Evolutionary conservation across 352 stramenopile genomes (phyloP).

Genomic region (Halophytophthora polymorphica): DNA sequence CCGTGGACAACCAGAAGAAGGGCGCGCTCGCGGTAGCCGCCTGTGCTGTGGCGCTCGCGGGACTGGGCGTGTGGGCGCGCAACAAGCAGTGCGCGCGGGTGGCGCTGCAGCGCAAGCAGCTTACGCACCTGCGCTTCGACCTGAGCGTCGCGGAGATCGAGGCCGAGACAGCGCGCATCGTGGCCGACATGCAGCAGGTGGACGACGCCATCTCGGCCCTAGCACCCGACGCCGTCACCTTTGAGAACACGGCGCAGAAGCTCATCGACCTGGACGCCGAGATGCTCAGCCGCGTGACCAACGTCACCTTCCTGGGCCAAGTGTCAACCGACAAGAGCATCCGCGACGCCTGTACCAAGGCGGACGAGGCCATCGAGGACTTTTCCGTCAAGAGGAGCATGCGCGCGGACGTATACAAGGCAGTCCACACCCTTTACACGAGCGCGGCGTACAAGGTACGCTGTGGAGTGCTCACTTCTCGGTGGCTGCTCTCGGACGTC

Average conservation of each 20-base stretch:
- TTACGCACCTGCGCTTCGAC: conserved; percentile 73
- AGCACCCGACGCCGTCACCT: conserved; percentile 37
- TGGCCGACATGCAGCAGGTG: conserved; percentile 62
- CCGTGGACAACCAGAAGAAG: conserved; percentile 57
- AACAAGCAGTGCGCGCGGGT: conserved; percentile 47
- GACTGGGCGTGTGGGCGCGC: conserved; percentile 46
- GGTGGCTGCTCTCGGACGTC: no score
- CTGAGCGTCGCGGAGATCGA: conserved; percentile 74
- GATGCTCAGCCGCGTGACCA: conserved; percentile 77
- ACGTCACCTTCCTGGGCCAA: conserved; percentile 85
- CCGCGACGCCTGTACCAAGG: conserved; percentile 77
- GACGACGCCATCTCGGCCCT: conserved; percentile 69
- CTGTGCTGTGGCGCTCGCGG: conserved; percentile 40
- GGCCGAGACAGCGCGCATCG: conserved; percentile 55
- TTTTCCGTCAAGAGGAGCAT: conserved; percentile 78
- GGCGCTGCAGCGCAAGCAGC: conserved; percentile 37
- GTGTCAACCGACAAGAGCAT: conserved; percentile 62
- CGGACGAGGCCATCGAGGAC: conserved; percentile 75
- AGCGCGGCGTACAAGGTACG: conserved; percentile 42
- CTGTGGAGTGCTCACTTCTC: neutral
- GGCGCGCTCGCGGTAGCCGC: conserved; percentile 51
- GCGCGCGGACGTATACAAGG: conserved; percentile 82
- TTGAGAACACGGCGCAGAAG: conserved; percentile 71
- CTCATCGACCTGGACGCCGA: conserved; percentile 83
- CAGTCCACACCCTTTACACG: conserved; percentile 52